Evolutionary conservation across 116 monocot species (phyloP).

Genomic region (Cymodocea nodosa): DNA sequence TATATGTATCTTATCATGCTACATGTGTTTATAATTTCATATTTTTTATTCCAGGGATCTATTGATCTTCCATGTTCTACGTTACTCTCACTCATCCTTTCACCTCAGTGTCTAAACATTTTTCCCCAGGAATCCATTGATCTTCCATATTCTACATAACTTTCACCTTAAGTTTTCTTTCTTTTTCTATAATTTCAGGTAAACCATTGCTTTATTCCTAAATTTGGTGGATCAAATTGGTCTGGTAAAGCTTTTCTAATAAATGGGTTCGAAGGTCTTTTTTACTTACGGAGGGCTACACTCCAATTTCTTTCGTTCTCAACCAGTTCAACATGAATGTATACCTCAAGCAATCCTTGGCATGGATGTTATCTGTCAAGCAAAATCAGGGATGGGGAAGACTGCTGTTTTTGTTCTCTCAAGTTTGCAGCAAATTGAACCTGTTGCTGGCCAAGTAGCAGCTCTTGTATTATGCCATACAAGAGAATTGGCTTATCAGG

Average conservation of each 20-base stretch:
- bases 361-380: slow-evolving; percentile 99
- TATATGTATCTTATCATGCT: too few species aligned
- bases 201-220: slow-evolving; percentile 38
- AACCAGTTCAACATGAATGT: slow-evolving; percentile 99
- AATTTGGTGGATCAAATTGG: slow-evolving; percentile 52
- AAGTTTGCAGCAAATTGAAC: slow-evolving; percentile 91
- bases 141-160: too few species aligned
- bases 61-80: too few species aligned
- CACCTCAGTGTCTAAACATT: not conserved
- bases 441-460: slow-evolving; percentile 88
- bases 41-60: too few species aligned
- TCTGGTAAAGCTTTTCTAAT: slow-evolving; percentile 68
- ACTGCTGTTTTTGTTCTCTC: slow-evolving; percentile 96
- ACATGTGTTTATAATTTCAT: too few species aligned
- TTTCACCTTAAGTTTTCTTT: not conserved
- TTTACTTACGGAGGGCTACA: slow-evolving; percentile 68
- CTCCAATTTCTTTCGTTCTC: slow-evolving; percentile 95
- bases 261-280: slow-evolving; percentile 61
- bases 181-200: slow-evolving; percentile 38
- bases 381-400: slow-evolving; percentile 99
- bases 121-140: too few species aligned
- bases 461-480: slow-evolving; percentile 95
- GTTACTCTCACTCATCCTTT: not conserved
- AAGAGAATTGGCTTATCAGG: slow-evolving; percentile 96
- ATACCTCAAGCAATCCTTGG: slow-evolving; percentile 99